Percentiles rank a stretch among this genome's conserved stretches.
phyloP scores from a whole-genome alignment of 169 alveolate genomes.

The Cyclospora cayetanensis region DNA sequence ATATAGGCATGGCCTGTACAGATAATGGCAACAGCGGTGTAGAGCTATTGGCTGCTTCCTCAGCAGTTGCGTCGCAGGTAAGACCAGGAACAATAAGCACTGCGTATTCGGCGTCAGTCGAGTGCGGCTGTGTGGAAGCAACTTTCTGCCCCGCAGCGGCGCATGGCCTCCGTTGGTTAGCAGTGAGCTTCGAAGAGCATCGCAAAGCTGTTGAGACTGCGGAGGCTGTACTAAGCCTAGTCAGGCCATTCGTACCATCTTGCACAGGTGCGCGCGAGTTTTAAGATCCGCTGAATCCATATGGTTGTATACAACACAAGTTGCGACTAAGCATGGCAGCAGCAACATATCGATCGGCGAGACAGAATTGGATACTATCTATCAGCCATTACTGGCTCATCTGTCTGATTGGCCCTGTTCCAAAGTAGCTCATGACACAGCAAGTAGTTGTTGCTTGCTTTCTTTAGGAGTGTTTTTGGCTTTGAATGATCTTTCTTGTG shows the following conservation, averaged over 20 bases:
- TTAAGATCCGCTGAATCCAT: too few relatives aligned
- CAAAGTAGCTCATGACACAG: too few relatives aligned
- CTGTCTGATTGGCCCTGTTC: too few relatives aligned
- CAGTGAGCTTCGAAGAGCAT: constrained; percentile 22
- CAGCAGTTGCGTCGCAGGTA: background rate
- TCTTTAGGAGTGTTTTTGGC: background rate
- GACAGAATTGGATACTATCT: too few relatives aligned
- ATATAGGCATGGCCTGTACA: background rate
- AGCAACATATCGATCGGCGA: too few relatives aligned
- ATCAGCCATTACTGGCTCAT: too few relatives aligned
- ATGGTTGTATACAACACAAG: too few relatives aligned
- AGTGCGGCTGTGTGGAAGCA: constrained; percentile 24
- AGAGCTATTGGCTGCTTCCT: background rate
- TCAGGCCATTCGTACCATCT: constrained; percentile 49
- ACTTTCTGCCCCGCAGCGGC: background rate
- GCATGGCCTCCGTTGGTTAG: constrained; percentile 44
- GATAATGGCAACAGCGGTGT: background rate
- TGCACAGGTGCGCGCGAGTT: constrained; percentile 55
- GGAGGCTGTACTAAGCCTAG: constrained; percentile 50
- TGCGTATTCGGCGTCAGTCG: constrained; percentile 28
- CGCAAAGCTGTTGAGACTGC: constrained; percentile 41
- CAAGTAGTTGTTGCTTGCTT: too few relatives aligned
- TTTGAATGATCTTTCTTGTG: background rate
- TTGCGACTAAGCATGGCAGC: too few relatives aligned
- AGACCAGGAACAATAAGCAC: too few relatives aligned